phyloP scores from a whole-genome alignment of 2,329 filamentous ascomycete genomes.

The Lizonia empirigonia region DNA sequence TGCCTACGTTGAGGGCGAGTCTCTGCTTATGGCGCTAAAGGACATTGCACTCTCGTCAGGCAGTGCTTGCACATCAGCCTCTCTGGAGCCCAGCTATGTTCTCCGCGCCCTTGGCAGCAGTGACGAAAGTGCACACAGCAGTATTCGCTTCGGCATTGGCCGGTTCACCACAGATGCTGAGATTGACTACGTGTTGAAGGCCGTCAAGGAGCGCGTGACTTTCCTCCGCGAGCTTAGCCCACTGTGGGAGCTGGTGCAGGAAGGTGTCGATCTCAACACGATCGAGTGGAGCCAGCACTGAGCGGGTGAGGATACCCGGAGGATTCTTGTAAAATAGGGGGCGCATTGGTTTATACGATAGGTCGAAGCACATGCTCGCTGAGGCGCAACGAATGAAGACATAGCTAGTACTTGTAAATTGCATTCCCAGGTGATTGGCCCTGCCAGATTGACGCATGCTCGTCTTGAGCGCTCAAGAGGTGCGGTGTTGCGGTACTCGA shows the following conservation, averaged over 20 bases:
- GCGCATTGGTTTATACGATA: slow-evolving; percentile 15
- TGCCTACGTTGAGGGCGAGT: slow-evolving; percentile 97
- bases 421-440: no score
- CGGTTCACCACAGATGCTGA: slow-evolving; percentile 94
- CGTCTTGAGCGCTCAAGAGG: no score
- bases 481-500: no score
- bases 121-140: slow-evolving; percentile 96
- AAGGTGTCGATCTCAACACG: slow-evolving; percentile 91
- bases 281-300: slow-evolving; percentile 99
- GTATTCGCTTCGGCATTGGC: slow-evolving; percentile 96
- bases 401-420: no score
- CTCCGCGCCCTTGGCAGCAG: slow-evolving; percentile 92
- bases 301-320: slow-evolving; percentile 33
- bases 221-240: slow-evolving; percentile 95
- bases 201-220: slow-evolving; percentile 85
- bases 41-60: slow-evolving; percentile 97
- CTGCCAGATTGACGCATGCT: no score
- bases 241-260: slow-evolving; percentile 96
- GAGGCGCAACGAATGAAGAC: slow-evolving; percentile 21
- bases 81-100: slow-evolving; percentile 94
- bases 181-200: slow-evolving; percentile 97
- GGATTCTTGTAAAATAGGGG: slow-evolving; percentile 32
- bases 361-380: slow-evolving; percentile 30
- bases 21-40: slow-evolving; percentile 96
- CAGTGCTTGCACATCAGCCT: slow-evolving; percentile 95